Evolutionary conservation across 1,284 basidiomycete genomes (phyloP).

Genomic region (Rugiboletus extremiorientalis): DNA sequence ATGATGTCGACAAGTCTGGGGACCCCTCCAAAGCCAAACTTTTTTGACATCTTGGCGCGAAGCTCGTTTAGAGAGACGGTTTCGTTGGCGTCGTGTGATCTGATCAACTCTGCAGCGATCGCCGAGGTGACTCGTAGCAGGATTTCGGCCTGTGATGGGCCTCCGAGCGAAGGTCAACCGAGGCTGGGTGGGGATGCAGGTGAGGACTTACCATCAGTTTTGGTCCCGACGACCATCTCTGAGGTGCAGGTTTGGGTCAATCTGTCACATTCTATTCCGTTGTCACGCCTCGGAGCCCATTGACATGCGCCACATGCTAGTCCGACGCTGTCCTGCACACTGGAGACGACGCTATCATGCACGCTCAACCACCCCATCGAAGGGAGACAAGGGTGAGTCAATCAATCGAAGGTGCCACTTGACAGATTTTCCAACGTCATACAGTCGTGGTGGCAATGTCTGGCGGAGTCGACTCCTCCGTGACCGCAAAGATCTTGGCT

Average conservation of each 20-base stretch:
- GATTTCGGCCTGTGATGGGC: slow-evolving; percentile 86
- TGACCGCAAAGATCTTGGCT: slow-evolving; percentile 74
- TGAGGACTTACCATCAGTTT: slow-evolving; percentile 36
- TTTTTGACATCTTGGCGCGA: slow-evolving; percentile 87
- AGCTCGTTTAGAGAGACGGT: slow-evolving; percentile 88
- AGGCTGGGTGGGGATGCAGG: background rate
- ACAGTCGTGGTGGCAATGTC: slow-evolving; percentile 91
- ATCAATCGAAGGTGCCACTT: background rate
- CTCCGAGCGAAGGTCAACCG: slow-evolving; percentile 35
- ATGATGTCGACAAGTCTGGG: slow-evolving; percentile 97
- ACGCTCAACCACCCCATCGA: slow-evolving; percentile 15
- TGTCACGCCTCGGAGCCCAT: background rate
- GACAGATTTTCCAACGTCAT: background rate
- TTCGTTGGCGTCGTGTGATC: slow-evolving; percentile 77
- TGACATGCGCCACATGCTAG: slow-evolving; percentile 20
- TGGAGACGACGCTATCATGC: slow-evolving; percentile 19
- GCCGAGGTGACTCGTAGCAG: slow-evolving; percentile 92
- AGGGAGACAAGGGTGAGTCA: slow-evolving; percentile 29
- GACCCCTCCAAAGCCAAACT: slow-evolving; percentile 82
- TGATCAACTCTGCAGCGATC: slow-evolving; percentile 92
- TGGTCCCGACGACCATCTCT: slow-evolving; percentile 45
- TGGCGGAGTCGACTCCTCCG: slow-evolving; percentile 94
- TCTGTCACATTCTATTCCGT: slow-evolving; percentile 2
- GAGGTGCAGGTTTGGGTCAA: background rate
- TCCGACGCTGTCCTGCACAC: slow-evolving; percentile 13